These are phyloP conservation scores for Pachyrhizus erosus DNA, from an alignment of 306 rosid genomes.

Conservation along the genomic window DNA sequence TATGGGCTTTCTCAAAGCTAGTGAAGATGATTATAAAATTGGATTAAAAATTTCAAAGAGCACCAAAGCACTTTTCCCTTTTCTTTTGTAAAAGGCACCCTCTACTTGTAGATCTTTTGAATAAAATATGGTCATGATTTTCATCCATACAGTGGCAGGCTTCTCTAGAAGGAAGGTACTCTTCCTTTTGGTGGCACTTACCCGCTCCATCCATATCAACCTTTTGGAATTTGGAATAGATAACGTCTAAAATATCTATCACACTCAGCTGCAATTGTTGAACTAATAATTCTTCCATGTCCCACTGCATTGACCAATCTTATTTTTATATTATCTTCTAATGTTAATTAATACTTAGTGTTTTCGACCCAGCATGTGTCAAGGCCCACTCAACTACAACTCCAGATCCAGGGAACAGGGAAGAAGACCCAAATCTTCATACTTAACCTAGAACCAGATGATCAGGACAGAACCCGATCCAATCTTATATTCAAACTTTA, in stretches of 20 bases:
- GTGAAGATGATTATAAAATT: neutral
- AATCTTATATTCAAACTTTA: no score
- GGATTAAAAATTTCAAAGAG: constrained; percentile 3
- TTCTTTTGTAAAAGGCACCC: constrained; percentile 6
- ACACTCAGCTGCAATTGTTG: constrained; percentile 36
- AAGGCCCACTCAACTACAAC: neutral
- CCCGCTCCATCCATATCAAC: neutral
- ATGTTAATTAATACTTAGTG: neutral
- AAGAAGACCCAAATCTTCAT: neutral
- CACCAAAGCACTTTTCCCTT: constrained; percentile 23
- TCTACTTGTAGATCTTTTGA: constrained; percentile 8
- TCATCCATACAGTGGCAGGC: neutral
- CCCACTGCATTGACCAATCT: neutral
- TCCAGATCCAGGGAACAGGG: neutral
- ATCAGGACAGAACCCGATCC: no score
- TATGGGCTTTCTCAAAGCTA: constrained; percentile 41
- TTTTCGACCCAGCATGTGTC: neutral
- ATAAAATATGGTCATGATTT: constrained; percentile 32
- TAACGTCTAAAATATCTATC: constrained; percentile 33
- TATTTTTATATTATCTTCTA: neutral
- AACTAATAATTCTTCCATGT: neutral
- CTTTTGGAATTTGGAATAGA: neutral
- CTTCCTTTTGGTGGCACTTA: constrained; percentile 14
- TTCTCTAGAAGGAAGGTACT: constrained; percentile 37
- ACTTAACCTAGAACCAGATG: no score